These are phyloP conservation scores for Forsythia suspensa DNA, from an alignment of 257 asterid genomes.

Conservation along the genomic window DNA sequence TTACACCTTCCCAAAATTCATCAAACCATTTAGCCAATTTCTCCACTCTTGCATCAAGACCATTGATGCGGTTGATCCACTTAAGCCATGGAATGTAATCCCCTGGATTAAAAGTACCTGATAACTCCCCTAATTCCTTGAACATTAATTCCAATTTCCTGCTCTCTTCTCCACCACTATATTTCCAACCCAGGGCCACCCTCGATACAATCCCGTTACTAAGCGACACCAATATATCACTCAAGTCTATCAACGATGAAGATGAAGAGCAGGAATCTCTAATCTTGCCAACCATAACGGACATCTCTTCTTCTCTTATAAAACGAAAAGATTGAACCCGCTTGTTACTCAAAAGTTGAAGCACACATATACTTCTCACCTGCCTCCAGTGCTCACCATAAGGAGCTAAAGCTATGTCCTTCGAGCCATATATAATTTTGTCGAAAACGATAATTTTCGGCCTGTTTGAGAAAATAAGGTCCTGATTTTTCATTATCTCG, in stretches of 20 bases:
- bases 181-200: background rate
- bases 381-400: constrained; percentile 2
- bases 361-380: background rate
- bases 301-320: background rate
- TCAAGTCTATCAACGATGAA: background rate
- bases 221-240: background rate
- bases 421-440: background rate
- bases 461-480: background rate
- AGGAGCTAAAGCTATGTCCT: background rate
- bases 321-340: background rate
- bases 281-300: background rate
- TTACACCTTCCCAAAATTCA: background rate
- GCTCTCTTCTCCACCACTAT: background rate
- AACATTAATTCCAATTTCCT: background rate
- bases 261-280: background rate
- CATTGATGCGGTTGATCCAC: background rate
- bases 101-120: background rate
- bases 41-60: background rate
- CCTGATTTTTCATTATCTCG: background rate
- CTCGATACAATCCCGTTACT: background rate
- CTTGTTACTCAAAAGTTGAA: background rate
- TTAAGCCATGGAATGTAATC: background rate
- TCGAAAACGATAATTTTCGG: background rate
- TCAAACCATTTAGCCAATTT: background rate
- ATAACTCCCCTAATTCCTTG: background rate